Evolutionary conservation across 352 stramenopile genomes (phyloP).

Genomic region (Phytophthora rubi): DNA sequence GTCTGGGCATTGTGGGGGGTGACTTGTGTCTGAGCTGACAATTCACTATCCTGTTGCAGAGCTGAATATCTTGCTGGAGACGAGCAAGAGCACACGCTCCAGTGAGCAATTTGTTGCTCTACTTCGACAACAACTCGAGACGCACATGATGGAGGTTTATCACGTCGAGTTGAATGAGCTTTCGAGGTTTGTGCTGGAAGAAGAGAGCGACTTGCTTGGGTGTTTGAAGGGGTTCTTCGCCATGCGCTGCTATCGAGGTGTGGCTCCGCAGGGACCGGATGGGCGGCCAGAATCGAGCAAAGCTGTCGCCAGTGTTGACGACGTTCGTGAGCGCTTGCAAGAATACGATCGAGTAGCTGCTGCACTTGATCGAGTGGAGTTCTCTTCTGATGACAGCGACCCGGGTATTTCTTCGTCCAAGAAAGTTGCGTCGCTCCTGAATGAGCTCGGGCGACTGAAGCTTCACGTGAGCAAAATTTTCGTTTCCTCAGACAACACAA

Average conservation of each 20-base stretch:
- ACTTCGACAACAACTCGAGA: slow-evolving; percentile 59
- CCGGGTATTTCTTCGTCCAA: slow-evolving; percentile 1
- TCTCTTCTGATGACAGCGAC: not conserved
- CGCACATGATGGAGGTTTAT: slow-evolving; percentile 51
- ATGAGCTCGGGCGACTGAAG: slow-evolving; percentile 22
- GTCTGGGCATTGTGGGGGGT: not conserved
- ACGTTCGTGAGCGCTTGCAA: slow-evolving; percentile 33
- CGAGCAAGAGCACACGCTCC: slow-evolving; percentile 23
- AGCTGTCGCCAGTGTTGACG: slow-evolving; percentile 23
- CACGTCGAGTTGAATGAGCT: slow-evolving; percentile 37
- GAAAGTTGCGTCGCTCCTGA: slow-evolving; percentile 9
- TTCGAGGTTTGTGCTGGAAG: slow-evolving; percentile 28
- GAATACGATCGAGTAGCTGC: slow-evolving; percentile 35
- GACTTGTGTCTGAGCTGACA: not conserved
- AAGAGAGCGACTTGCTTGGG: slow-evolving; percentile 45
- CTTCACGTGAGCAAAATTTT: slow-evolving; percentile 25
- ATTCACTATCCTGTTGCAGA: slow-evolving; percentile 27
- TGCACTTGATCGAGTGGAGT: not conserved
- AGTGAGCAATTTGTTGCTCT: slow-evolving; percentile 43
- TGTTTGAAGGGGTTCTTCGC: slow-evolving; percentile 45
- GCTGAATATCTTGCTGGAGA: slow-evolving; percentile 37
- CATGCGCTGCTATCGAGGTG: slow-evolving; percentile 38
- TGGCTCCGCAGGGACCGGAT: slow-evolving; percentile 9
- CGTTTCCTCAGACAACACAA: not conserved
- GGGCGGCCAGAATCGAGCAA: slow-evolving; percentile 2